Conservation (phyloP, 768 basidiomycete genomes). For the Cantharellus cinnabarinus region DNA sequence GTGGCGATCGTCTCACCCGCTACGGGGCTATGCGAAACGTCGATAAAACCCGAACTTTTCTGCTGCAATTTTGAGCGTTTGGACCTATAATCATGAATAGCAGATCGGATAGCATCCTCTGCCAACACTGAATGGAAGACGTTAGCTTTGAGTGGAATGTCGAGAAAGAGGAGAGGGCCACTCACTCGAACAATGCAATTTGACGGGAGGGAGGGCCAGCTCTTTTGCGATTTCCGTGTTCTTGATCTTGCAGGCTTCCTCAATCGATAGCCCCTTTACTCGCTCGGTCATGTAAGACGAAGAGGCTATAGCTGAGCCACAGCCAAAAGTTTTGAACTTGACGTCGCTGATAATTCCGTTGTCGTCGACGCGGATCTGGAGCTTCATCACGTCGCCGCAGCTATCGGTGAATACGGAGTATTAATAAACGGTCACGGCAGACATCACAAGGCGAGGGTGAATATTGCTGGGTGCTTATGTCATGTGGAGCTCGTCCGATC, state of each 20-base stretch:
- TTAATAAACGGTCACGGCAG: neutral
- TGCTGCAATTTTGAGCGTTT: slow-evolving; percentile 43
- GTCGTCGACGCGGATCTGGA: slow-evolving; percentile 94
- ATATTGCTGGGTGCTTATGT: neutral
- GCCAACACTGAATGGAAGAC: slow-evolving; percentile 47
- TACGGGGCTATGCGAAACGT: slow-evolving; percentile 38
- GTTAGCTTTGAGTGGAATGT: neutral
- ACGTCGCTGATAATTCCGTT: slow-evolving; percentile 91
- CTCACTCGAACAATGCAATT: slow-evolving; percentile 84
- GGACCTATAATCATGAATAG: slow-evolving; percentile 84
- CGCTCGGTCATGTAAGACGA: slow-evolving; percentile 98
- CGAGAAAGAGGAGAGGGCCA: slow-evolving; percentile 10
- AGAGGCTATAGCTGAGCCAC: slow-evolving; percentile 93
- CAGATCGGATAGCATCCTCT: slow-evolving; percentile 96
- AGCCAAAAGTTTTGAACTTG: slow-evolving; percentile 99
- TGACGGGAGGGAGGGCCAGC: slow-evolving; percentile 84
- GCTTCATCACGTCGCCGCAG: slow-evolving; percentile 98
- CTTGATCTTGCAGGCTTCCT: slow-evolving; percentile 89
- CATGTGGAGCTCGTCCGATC: neutral
- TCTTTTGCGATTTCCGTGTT: slow-evolving; percentile 99
- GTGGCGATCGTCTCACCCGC: slow-evolving; percentile 35
- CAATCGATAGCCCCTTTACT: slow-evolving; percentile 82
- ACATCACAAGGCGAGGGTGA: too few species aligned
- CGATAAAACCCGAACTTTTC: slow-evolving; percentile 43
- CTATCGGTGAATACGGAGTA: slow-evolving; percentile 14